Conservation (phyloP, 108 stramenopile genomes). For the Cyclotella sp. region DNA sequence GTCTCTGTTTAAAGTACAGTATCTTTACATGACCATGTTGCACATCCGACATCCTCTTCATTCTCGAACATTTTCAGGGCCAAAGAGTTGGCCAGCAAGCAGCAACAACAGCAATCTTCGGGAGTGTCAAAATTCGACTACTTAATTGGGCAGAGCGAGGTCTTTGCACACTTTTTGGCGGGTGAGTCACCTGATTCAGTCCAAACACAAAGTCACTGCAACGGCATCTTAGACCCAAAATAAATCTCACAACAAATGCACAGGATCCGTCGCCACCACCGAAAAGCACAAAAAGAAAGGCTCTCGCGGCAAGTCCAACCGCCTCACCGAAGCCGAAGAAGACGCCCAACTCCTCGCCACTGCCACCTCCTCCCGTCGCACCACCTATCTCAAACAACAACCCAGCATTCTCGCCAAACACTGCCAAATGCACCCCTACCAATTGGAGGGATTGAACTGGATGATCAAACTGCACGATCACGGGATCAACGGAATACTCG, state of each 20-base stretch:
- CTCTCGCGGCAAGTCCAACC: conserved; percentile 72
- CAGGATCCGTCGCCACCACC: conserved; percentile 64
- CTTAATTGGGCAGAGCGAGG: conserved; percentile 94
- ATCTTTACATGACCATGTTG: not conserved
- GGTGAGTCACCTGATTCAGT: conserved; percentile 52
- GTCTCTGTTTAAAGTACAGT: not conserved
- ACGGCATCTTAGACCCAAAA: conserved; percentile 25
- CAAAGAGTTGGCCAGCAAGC: conserved; percentile 17
- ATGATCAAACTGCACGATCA: conserved; percentile 98
- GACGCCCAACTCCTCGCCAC: conserved; percentile 94
- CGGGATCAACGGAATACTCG: conserved; percentile 99
- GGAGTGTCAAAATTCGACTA: conserved; percentile 78
- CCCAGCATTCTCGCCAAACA: conserved; percentile 77
- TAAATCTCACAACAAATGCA: not conserved
- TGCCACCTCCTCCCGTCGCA: conserved; percentile 80
- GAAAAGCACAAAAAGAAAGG: conserved; percentile 53
- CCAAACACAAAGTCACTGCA: not conserved
- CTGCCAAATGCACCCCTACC: conserved; percentile 97
- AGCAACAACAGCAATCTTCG: conserved; percentile 3
- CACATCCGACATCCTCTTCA: not conserved
- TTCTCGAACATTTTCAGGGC: not conserved
- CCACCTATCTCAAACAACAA: conserved; percentile 89
- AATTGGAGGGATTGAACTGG: conserved; percentile 99
- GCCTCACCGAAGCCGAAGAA: conserved; percentile 97
- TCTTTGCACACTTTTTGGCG: conserved; percentile 98